These are phyloP conservation scores for Aureobasidium sp. DNA, from an alignment of 2,329 filamentous ascomycete genomes.

Conservation along the genomic window DNA sequence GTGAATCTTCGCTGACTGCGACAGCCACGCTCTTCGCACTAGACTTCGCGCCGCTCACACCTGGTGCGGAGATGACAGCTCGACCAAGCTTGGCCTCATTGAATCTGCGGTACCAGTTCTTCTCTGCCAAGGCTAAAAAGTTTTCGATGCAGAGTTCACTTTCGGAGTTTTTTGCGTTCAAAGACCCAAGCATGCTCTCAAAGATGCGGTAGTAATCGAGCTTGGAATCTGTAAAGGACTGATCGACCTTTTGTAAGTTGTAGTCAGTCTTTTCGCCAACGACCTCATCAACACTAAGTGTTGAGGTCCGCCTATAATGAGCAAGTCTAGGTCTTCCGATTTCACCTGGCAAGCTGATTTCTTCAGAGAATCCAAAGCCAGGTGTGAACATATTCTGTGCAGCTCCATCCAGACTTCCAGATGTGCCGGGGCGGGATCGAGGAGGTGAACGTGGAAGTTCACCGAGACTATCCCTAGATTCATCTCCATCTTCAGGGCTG, in stretches of 20 bases:
- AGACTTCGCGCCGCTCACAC: constrained; percentile 28
- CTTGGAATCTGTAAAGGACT: constrained; percentile 59
- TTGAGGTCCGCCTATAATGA: constrained; percentile 1
- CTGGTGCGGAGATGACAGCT: constrained; percentile 29
- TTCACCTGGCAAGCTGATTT: neutral
- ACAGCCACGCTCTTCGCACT: constrained; percentile 33
- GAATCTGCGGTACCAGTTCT: constrained; percentile 57
- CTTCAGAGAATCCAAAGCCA: neutral
- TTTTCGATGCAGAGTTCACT: constrained; percentile 57
- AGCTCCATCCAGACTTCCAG: neutral
- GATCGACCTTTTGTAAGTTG: constrained; percentile 59
- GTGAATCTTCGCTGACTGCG: constrained; percentile 32
- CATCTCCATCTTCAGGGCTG: neutral
- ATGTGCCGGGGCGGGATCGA: neutral
- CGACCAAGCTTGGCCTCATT: constrained; percentile 52
- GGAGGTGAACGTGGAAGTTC: neutral
- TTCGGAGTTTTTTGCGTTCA: constrained; percentile 53
- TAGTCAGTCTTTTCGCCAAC: constrained; percentile 57
- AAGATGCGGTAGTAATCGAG: constrained; percentile 56
- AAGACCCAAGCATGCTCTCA: constrained; percentile 48
- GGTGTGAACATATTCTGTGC: neutral
- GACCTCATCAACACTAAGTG: constrained; percentile 50
- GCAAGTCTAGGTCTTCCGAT: neutral
- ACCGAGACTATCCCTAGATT: neutral
- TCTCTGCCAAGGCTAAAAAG: constrained; percentile 58